Conservation (phyloP, 768 basidiomycete genomes). For the Stropharia rugosoannulata region DNA sequence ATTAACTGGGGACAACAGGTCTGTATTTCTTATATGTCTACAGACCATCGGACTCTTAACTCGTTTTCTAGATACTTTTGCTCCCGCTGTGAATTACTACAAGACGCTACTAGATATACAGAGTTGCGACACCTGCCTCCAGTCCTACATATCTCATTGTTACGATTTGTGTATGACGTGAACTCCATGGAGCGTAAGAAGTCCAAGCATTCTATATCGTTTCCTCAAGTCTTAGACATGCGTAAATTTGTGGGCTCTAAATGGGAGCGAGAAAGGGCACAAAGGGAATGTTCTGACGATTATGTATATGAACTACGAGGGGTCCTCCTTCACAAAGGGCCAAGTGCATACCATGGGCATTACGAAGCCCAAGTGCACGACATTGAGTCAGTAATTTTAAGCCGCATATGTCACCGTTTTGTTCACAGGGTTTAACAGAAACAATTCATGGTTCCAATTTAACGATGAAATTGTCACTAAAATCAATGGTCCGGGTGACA, state of each 20-base stretch:
- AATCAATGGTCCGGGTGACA: constrained; percentile 54
- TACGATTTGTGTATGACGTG: constrained; percentile 91
- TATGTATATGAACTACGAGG: constrained; percentile 81
- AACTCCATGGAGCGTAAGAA: constrained; percentile 82
- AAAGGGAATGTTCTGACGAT: constrained; percentile 12
- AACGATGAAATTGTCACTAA: constrained; percentile 85
- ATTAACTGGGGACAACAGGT: constrained; percentile 85
- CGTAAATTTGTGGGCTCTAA: constrained; percentile 49
- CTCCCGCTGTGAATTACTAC: constrained; percentile 65
- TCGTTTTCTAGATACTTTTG: constrained; percentile 68
- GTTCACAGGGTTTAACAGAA: constrained; percentile 36
- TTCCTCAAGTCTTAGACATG: constrained; percentile 78
- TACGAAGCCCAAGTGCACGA: constrained; percentile 88
- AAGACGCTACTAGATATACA: constrained; percentile 79
- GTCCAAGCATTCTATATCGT: constrained; percentile 77
- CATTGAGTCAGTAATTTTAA: constrained; percentile 45
- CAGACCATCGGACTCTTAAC: not conserved
- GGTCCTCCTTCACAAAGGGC: constrained; percentile 84
- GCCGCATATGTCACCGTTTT: not conserved
- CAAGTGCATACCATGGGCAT: constrained; percentile 90
- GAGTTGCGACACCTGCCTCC: constrained; percentile 75
- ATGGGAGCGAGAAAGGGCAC: constrained; percentile 15
- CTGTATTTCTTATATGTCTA: not conserved
- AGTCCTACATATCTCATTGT: constrained; percentile 86
- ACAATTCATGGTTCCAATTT: constrained; percentile 83